These are phyloP conservation scores for Phytophthora tubulina DNA, from an alignment of 352 stramenopile genomes.

Conservation along the genomic window DNA sequence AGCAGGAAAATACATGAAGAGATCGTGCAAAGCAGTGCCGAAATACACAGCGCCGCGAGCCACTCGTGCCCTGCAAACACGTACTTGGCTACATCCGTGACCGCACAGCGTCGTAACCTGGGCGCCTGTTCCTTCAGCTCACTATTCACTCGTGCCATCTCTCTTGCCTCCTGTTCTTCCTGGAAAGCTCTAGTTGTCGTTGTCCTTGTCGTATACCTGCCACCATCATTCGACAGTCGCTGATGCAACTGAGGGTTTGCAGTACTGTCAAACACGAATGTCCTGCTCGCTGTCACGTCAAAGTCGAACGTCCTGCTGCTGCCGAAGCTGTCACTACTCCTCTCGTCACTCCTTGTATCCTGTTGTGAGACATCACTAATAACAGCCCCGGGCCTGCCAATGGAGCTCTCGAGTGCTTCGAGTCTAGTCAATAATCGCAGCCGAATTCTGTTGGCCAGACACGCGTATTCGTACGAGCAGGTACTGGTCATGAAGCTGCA, in stretches of 20 bases:
- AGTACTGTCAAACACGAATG: conserved; percentile 33
- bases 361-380: conserved; percentile 16
- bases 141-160: conserved; percentile 38
- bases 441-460: conserved; percentile 74
- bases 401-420: conserved; percentile 36
- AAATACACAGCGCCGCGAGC: conserved; percentile 53
- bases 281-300: conserved; percentile 17
- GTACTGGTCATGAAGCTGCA: conserved; percentile 73
- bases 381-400: conserved; percentile 4
- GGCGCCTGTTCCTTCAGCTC: conserved; percentile 39
- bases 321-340: conserved; percentile 30
- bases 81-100: conserved; percentile 35
- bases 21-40: conserved; percentile 39
- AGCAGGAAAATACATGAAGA: conserved; percentile 49
- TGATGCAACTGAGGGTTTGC: conserved; percentile 24
- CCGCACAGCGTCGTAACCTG: conserved; percentile 37
- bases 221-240: conserved; percentile 22
- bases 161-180: conserved; percentile 39
- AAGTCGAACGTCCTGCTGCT: conserved; percentile 26
- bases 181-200: conserved; percentile 33
- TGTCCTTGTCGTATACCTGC: conserved; percentile 8
- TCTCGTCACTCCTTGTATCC: conserved; percentile 28
- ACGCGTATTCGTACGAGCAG: conserved; percentile 83
- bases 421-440: conserved; percentile 52
- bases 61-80: conserved; percentile 51